Evolutionary conservation across 441 rosid genomes (phyloP).

Genomic region (California macrophylla): DNA sequence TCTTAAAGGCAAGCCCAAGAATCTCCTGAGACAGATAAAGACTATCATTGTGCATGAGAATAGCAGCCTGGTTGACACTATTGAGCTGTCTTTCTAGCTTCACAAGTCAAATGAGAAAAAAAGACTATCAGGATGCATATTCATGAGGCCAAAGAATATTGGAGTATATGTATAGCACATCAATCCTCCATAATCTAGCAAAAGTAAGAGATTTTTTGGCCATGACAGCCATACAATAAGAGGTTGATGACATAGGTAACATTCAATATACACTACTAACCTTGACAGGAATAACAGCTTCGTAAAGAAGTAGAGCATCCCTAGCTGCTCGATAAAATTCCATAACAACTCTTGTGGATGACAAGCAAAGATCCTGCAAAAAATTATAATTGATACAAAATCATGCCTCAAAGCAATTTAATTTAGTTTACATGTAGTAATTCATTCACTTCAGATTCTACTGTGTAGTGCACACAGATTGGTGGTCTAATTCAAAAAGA

Average conservation of each 20-base stretch:
- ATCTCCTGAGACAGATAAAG: constrained; percentile 72
- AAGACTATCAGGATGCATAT: constrained; percentile 10
- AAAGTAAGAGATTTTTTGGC: constrained; percentile 8
- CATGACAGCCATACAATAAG: constrained; percentile 1
- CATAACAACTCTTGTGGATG: constrained; percentile 77
- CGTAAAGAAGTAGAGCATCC: constrained; percentile 79
- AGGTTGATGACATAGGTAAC: not conserved
- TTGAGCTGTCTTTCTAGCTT: constrained; percentile 93
- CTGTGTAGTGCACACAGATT: not conserved
- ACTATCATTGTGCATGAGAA: constrained; percentile 85
- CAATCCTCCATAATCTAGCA: constrained; percentile 1
- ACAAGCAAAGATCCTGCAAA: constrained; percentile 72
- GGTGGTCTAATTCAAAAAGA: not conserved
- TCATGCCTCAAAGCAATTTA: not conserved
- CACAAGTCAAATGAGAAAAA: constrained; percentile 30
- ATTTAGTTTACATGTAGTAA: not conserved
- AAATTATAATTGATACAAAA: constrained; percentile 17
- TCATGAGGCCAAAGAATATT: not conserved
- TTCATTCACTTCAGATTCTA: not conserved
- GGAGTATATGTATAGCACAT: not conserved
- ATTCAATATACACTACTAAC: constrained; percentile 36
- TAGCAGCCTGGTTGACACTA: constrained; percentile 83
- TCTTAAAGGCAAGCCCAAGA: constrained; percentile 89
- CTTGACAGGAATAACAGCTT: constrained; percentile 84
- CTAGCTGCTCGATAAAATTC: constrained; percentile 78